Percentiles rank a stretch among this genome's conserved stretches.
Conservation (phyloP, 1,284 basidiomycete genomes). For the Jaminaea rosea region DNA sequence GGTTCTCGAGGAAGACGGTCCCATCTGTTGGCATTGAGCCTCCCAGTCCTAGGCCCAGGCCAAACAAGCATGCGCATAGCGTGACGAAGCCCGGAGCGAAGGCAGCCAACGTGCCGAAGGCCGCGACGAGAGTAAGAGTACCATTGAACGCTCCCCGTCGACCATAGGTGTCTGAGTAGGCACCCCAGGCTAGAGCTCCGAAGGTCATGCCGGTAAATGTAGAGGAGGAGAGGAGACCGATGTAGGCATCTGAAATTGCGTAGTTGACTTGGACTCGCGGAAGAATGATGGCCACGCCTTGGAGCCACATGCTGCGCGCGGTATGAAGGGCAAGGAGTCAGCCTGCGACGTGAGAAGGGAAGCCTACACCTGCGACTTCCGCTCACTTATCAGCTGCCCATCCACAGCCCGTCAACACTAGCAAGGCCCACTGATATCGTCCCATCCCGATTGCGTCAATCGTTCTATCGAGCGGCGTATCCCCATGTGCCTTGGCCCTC, state of each 20-base stretch:
- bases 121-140: conserved; percentile 76
- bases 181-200: conserved; percentile 59
- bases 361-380: conserved; percentile 84
- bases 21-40: conserved; percentile 84
- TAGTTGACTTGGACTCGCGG: conserved; percentile 72
- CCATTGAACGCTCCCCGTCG: conserved; percentile 81
- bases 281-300: conserved; percentile 68
- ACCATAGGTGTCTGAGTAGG: conserved; percentile 53
- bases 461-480: conserved; percentile 51
- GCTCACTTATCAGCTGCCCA: conserved; percentile 52
- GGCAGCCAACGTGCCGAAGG: conserved; percentile 77
- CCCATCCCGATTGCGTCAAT: conserved; percentile 86
- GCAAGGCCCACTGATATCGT: conserved; percentile 34
- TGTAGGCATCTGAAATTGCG: conserved; percentile 60
- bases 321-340: conserved; percentile 59
- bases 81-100: conserved; percentile 63
- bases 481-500: conserved; percentile 20
- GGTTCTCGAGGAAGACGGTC: conserved; percentile 83
- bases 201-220: conserved; percentile 94
- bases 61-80: conserved; percentile 71
- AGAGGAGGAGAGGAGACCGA: conserved; percentile 66
- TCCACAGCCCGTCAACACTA: conserved; percentile 34
- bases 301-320: conserved; percentile 45
- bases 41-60: conserved; percentile 81
- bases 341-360: too few relatives aligned